Evolutionary conservation across 345 rosid species (phyloP), one percentile per base, ranked within the genome.

Genomic region (Gossypium sturtianum): DNA sequence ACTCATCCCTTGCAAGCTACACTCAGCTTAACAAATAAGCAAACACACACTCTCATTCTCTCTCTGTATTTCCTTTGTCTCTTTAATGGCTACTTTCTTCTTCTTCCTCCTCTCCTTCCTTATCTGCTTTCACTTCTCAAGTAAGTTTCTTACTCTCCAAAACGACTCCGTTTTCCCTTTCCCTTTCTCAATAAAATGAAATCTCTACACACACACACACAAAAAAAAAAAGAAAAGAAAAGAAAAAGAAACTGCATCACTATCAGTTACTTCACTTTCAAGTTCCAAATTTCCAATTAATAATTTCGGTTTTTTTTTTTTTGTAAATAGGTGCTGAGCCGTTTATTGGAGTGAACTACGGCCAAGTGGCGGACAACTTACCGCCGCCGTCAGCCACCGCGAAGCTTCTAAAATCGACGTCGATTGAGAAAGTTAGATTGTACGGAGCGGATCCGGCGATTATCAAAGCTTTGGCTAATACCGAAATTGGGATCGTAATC

Each of bases 401-500:
- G 19, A 92, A 86, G 91, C 94, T 94, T 60, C 90, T 94, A 41
- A 83, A 87, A 54, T 82, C 98, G 2, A 92, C 97, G 4, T 74
- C 92, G 1, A 86, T 94, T 43, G 84, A 91, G 63, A 92, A 89
- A 53, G 82, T 94, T 22, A 78, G 98, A 64, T 84, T 94, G 22
- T 94, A 92, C 81, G 98, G 93, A 4, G 89, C 90, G 12, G 93
- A 94, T 80, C 97, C 98, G 19, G 91, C 85, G 2, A 84, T 94
- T 59, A 89, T 92, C 76, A 88, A 77, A 66, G 89, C 97, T 34
- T 72, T 94, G 19, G 95, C 98, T 43, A 87, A 90, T 64, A 92
- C 97, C 43, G 91, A 88, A 29, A 74, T 92, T 27, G 93, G 94
- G 10, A 89, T 94, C 77, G 90, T 83, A 25, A 87, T 92, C 81